Evolutionary conservation across 495 filamentous ascomycete species (phyloP).

Genomic region (Aspergillus funiculosus): DNA sequence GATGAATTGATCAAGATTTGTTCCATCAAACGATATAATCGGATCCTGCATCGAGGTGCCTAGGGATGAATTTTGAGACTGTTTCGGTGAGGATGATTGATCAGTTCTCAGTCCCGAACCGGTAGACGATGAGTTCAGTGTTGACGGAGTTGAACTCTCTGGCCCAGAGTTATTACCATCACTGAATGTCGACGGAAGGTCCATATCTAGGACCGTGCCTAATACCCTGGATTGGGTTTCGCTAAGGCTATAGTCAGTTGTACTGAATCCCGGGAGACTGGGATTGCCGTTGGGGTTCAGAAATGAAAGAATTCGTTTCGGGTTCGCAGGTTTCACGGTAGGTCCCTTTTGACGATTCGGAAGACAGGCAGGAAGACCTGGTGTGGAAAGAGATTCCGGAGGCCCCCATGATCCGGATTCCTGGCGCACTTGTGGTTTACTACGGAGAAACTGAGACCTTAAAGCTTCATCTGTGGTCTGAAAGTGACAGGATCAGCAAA

Average conservation of each 20-base stretch:
- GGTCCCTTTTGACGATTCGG: too few species aligned
- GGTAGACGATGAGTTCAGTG: conserved; percentile 8
- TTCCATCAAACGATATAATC: background rate
- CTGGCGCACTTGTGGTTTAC: too few species aligned
- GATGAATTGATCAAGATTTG: background rate
- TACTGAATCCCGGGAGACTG: conserved; percentile 72
- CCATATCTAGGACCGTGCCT: conserved; percentile 5
- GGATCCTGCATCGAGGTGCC: conserved; percentile 2
- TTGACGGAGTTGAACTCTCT: conserved; percentile 8
- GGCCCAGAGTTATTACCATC: conserved; percentile 11
- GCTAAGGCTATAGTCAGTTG: background rate
- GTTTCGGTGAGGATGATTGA: conserved; percentile 8
- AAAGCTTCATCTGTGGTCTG: too few species aligned
- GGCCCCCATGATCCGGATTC: too few species aligned
- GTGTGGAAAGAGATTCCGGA: too few species aligned
- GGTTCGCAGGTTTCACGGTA: too few species aligned
- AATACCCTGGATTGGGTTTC: background rate
- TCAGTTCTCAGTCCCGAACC: conserved; percentile 4
- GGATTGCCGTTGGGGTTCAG: too few species aligned
- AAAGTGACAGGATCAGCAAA: background rate
- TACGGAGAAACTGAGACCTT: too few species aligned
- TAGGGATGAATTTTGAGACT: background rate
- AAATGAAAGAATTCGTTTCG: background rate
- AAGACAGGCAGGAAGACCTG: too few species aligned
- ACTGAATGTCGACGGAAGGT: conserved; percentile 12